Evolutionary conservation across 2,329 filamentous ascomycete species (phyloP).

Genomic region (Coleophoma crateriformis): DNA sequence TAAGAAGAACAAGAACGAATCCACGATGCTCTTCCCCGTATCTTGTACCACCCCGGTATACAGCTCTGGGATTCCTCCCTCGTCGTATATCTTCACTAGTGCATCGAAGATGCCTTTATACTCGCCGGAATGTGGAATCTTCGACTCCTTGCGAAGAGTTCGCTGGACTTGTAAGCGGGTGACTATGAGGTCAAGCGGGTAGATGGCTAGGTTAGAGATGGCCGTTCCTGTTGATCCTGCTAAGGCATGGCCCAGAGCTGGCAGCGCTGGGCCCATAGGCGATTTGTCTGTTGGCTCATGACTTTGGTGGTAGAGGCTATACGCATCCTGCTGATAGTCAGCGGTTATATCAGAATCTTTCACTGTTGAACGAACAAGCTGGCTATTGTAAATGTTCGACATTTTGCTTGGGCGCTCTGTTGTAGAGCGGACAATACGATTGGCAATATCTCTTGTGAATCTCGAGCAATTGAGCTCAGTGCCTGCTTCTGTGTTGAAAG

Average conservation of each 20-base stretch:
- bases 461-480: background rate
- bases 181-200: constrained; percentile 77
- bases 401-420: constrained; percentile 8
- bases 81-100: constrained; percentile 61
- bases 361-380: constrained; percentile 28
- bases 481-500: background rate
- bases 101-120: constrained; percentile 67
- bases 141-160: constrained; percentile 39
- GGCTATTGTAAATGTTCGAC: constrained; percentile 33
- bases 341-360: background rate
- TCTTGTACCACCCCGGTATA: constrained; percentile 62
- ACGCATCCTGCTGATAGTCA: constrained; percentile 19
- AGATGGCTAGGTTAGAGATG: constrained; percentile 71
- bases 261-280: constrained; percentile 42
- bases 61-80: constrained; percentile 64
- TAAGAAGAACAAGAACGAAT: constrained; percentile 83
- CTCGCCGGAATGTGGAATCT: constrained; percentile 29
- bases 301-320: constrained; percentile 25
- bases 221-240: constrained; percentile 76
- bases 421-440: background rate
- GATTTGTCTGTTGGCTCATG: constrained; percentile 25
- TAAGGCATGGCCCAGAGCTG: constrained; percentile 74
- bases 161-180: constrained; percentile 78
- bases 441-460: background rate
- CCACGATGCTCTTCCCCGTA: constrained; percentile 61